Evolutionary conservation across 1,284 basidiomycete genomes (phyloP).

Genomic region (Peniophora sp.): DNA sequence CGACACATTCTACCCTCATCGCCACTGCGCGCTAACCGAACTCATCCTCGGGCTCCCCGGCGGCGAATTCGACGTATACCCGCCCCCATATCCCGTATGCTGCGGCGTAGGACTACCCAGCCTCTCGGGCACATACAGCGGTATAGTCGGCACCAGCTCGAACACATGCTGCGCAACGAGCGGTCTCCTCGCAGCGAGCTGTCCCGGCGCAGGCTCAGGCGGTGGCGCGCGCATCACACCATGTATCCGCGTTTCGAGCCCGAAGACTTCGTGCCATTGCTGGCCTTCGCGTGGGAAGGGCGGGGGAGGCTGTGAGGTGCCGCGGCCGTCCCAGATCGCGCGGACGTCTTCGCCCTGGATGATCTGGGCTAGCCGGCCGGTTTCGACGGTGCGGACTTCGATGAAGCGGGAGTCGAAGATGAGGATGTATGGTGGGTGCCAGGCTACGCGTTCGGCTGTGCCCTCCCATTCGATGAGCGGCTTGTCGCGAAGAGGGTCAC

Average conservation of each 20-base stretch:
- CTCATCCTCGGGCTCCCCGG: too few relatives aligned
- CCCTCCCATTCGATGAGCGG: constrained; percentile 94
- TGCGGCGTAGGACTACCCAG: constrained; percentile 58
- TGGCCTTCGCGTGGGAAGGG: constrained; percentile 33
- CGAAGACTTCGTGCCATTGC: constrained; percentile 32
- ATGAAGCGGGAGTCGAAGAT: constrained; percentile 90
- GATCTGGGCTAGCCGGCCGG: constrained; percentile 84
- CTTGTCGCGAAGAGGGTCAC: constrained; percentile 68
- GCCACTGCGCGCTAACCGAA: too few relatives aligned
- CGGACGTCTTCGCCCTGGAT: constrained; percentile 77
- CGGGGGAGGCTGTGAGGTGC: constrained; percentile 32
- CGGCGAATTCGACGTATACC: too few relatives aligned
- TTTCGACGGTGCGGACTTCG: constrained; percentile 83
- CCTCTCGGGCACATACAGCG: constrained; percentile 54
- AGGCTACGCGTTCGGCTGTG: constrained; percentile 78
- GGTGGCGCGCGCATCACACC: constrained; percentile 59
- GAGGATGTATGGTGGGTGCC: constrained; percentile 84
- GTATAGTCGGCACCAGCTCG: constrained; percentile 68
- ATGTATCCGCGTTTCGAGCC: constrained; percentile 67
- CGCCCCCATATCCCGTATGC: too few relatives aligned
- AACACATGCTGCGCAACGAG: constrained; percentile 69
- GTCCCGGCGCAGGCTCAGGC: constrained; percentile 26
- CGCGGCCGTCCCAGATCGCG: constrained; percentile 83
- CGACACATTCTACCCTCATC: too few relatives aligned
- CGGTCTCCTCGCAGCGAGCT: constrained; percentile 20